A percentile compares a stretch with the other conserved stretches of the same genome.
Conservation (phyloP, 768 basidiomycete genomes). For the Lactarius sp. region DNA sequence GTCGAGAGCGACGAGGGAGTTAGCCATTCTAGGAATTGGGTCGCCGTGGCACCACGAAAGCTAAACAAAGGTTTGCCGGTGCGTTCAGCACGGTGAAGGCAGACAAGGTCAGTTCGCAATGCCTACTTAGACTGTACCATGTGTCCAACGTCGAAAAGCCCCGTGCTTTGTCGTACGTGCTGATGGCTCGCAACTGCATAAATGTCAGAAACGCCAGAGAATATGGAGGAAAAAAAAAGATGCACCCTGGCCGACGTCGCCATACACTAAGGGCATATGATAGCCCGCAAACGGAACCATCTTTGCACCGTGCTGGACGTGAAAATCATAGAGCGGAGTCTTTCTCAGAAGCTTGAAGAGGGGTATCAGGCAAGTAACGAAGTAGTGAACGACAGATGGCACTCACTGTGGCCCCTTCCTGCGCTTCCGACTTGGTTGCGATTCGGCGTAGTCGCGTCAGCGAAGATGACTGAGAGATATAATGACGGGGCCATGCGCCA, state of each 20-base stretch:
- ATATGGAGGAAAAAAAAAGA: slow-evolving; percentile 25
- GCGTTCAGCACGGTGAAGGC: not conserved
- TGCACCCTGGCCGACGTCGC: slow-evolving; percentile 69
- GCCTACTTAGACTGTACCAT: slow-evolving; percentile 91
- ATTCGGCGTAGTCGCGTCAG: not conserved
- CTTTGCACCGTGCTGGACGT: slow-evolving; percentile 75
- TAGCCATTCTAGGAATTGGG: slow-evolving; percentile 82
- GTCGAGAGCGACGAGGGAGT: slow-evolving; percentile 76
- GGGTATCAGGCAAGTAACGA: not conserved
- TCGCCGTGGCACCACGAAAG: slow-evolving; percentile 75
- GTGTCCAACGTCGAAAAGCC: slow-evolving; percentile 96
- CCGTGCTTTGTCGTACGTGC: slow-evolving; percentile 75
- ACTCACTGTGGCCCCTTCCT: slow-evolving; percentile 1
- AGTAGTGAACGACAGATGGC: not conserved
- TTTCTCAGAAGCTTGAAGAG: slow-evolving; percentile 37
- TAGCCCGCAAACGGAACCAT: slow-evolving; percentile 98
- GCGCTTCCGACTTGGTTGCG: slow-evolving; percentile 3
- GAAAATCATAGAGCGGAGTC: slow-evolving; percentile 87
- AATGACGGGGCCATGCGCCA: too few relatives aligned
- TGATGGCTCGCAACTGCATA: slow-evolving; percentile 79
- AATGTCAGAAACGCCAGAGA: slow-evolving; percentile 1
- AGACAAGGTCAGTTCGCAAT: not conserved
- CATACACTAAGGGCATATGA: slow-evolving; percentile 89
- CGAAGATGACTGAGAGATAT: not conserved
- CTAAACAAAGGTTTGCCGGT: slow-evolving; percentile 36